These are phyloP conservation scores for Pyrenula massariospora DNA, from an alignment of 495 filamentous ascomycete genomes.

Conservation along the genomic window DNA sequence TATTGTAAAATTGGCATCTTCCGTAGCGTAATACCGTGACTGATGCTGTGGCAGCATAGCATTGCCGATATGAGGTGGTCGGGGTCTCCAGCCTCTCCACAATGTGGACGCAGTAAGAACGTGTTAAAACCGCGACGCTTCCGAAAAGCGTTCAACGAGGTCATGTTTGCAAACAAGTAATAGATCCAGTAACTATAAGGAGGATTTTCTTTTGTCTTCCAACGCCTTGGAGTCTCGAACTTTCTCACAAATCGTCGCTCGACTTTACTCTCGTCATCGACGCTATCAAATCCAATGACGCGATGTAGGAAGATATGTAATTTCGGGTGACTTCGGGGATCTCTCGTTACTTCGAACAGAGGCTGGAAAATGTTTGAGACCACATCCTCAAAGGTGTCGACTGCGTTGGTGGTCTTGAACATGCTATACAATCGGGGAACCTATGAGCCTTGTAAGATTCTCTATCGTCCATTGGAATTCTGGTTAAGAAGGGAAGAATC, in stretches of 20 bases:
- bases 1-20: slow-evolving; percentile 95
- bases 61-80: slow-evolving; percentile 90
- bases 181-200: slow-evolving; percentile 99
- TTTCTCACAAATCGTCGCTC: slow-evolving; percentile 87
- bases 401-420: slow-evolving; percentile 77
- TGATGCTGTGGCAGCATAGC: slow-evolving; percentile 94
- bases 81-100: slow-evolving; percentile 91
- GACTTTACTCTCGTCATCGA: slow-evolving; percentile 95
- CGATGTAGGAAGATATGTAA: slow-evolving; percentile 90
- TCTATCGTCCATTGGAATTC: background rate
- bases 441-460: background rate
- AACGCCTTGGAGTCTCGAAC: slow-evolving; percentile 78
- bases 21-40: slow-evolving; percentile 81
- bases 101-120: slow-evolving; percentile 86
- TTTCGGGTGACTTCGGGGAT: slow-evolving; percentile 79
- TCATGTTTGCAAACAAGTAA: slow-evolving; percentile 88
- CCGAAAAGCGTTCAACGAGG: slow-evolving; percentile 83
- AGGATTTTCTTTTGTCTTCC: slow-evolving; percentile 88
- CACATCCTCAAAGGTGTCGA: slow-evolving; percentile 82
- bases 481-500: background rate
- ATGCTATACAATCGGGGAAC: slow-evolving; percentile 91
- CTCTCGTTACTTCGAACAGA: slow-evolving; percentile 84
- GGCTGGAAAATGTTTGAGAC: slow-evolving; percentile 88
- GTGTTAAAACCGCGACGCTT: slow-evolving; percentile 91
- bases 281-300: slow-evolving; percentile 93